Conservation (phyloP, 139 green algal species). For the Chlorella ohadii region DNA sequence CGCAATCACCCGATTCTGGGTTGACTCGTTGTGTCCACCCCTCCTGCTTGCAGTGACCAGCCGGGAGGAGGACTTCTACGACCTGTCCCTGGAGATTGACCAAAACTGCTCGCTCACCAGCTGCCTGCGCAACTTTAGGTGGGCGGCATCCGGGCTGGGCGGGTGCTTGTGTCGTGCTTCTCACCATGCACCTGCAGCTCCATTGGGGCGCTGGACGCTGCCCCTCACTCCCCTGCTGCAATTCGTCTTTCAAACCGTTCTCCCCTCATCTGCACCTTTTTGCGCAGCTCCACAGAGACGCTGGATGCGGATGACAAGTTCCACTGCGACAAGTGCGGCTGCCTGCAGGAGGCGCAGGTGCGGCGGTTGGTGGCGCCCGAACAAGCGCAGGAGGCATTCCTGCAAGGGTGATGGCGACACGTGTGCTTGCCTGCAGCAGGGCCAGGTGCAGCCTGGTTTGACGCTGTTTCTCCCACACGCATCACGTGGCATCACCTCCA, state of each 20-base stretch:
- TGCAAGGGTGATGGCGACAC: too few relatives aligned
- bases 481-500: too few relatives aligned
- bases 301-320: slow-evolving; percentile 94
- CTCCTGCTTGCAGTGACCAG: slow-evolving; percentile 49
- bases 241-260: background rate
- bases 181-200: background rate
- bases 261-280: too few relatives aligned
- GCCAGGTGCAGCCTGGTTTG: too few relatives aligned
- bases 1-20: too few relatives aligned
- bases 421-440: too few relatives aligned
- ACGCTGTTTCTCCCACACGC: too few relatives aligned
- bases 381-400: too few relatives aligned
- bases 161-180: too few relatives aligned
- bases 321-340: slow-evolving; percentile 94
- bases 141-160: background rate
- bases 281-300: slow-evolving; percentile 80
- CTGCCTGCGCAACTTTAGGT: slow-evolving; percentile 94
- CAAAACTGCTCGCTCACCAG: slow-evolving; percentile 89
- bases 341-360: slow-evolving; percentile 71
- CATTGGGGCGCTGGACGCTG: background rate
- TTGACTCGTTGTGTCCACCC: too few relatives aligned
- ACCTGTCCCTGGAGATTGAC: slow-evolving; percentile 95
- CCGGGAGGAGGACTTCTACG: slow-evolving; percentile 93
- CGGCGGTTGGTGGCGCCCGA: too few relatives aligned
- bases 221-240: background rate